Evolutionary conservation across 345 rosid species (phyloP).

Genomic region (Brassica nigra): DNA sequence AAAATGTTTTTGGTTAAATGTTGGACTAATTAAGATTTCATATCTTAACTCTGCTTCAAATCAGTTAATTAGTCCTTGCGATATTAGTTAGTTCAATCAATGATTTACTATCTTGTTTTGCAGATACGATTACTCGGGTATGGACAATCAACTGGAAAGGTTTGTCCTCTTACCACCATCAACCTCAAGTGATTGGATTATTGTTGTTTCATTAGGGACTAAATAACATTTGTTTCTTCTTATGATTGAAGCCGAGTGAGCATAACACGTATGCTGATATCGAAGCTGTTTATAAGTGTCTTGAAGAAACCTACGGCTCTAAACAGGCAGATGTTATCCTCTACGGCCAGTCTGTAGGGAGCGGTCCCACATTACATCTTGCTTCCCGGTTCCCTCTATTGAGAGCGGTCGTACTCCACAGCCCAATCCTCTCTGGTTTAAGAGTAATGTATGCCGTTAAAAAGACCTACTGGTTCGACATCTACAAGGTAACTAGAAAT

Average conservation of each 20-base stretch:
- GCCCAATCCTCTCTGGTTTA: constrained; percentile 94
- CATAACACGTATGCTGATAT: constrained; percentile 92
- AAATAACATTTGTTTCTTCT: background rate
- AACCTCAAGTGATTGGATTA: background rate
- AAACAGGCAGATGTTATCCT: constrained; percentile 91
- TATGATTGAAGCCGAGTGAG: constrained; percentile 80
- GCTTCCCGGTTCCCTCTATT: constrained; percentile 72
- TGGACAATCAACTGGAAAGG: constrained; percentile 97
- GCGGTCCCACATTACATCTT: constrained; percentile 95
- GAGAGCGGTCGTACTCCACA: constrained; percentile 84
- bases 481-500: constrained; percentile 69
- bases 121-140: constrained; percentile 97
- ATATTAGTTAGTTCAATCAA: background rate
- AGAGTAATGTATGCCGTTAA: constrained; percentile 96
- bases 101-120: constrained; percentile 7
- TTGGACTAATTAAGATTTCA: background rate
- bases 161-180: constrained; percentile 38
- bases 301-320: constrained; percentile 77
- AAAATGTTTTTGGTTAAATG: background rate
- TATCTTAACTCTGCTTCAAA: background rate
- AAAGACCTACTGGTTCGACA: constrained; percentile 97
- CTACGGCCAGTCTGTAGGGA: constrained; percentile 96
- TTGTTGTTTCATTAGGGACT: background rate
- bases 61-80: background rate
- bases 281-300: constrained; percentile 92